Conservation (phyloP, 257 asterid species). For the Solanum etuberosum region DNA sequence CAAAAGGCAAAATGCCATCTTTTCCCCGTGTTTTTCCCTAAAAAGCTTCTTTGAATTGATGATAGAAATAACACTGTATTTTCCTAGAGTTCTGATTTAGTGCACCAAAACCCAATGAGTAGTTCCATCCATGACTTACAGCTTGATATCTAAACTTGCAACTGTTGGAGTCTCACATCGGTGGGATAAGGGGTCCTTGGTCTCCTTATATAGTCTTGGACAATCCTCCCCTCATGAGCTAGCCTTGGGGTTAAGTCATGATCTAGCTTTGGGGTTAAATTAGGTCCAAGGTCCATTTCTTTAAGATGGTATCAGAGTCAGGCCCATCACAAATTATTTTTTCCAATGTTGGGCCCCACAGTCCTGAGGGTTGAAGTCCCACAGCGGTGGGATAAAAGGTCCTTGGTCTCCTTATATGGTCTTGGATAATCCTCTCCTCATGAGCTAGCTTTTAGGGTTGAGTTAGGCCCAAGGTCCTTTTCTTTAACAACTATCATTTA, state of each 20-base stretch:
- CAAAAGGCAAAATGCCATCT: background rate
- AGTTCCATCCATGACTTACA: background rate
- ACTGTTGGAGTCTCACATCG: background rate
- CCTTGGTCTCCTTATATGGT: background rate
- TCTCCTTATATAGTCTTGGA: background rate
- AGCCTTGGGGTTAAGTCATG: background rate
- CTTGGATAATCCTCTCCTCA: background rate
- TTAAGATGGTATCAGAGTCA: background rate
- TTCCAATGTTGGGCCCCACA: background rate
- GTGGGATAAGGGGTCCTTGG: background rate
- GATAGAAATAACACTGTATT: background rate
- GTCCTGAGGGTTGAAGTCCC: background rate
- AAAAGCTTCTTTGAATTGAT: background rate
- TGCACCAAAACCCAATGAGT: background rate
- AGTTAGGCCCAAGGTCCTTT: background rate
- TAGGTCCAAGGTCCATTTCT: background rate
- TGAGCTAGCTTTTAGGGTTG: background rate
- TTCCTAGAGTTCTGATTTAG: background rate
- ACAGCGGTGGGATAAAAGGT: background rate
- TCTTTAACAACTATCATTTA: background rate
- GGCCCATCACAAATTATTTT: background rate
- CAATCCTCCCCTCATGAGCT: background rate
- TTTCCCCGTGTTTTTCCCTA: background rate
- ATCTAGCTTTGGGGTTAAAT: background rate
- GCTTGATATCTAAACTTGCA: background rate